These are phyloP conservation scores for Trichophyton equinum DNA, from an alignment of 2,329 filamentous ascomycete genomes.

Conservation along the genomic window DNA sequence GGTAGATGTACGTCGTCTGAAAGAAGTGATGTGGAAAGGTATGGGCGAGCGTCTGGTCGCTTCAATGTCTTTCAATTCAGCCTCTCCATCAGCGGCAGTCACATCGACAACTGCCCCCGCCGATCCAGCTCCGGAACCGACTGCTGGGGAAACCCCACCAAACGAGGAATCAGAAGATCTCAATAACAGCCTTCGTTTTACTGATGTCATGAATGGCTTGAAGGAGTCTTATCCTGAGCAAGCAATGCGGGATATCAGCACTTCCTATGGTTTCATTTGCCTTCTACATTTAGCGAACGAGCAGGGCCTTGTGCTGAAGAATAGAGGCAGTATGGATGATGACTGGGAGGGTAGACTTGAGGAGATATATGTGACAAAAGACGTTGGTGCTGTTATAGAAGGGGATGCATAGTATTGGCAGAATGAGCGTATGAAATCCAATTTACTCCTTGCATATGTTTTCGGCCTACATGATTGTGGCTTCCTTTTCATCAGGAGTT, in stretches of 20 bases:
- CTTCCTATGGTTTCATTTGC: slow-evolving; percentile 85
- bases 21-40: slow-evolving; percentile 54
- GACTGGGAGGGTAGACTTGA: slow-evolving; percentile 23
- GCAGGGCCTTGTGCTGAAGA: slow-evolving; percentile 69
- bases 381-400: slow-evolving; percentile 25
- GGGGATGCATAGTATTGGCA: slow-evolving; percentile 8
- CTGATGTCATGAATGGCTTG: slow-evolving; percentile 77
- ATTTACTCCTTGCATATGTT: neutral
- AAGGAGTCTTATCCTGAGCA: slow-evolving; percentile 75
- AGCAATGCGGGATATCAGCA: slow-evolving; percentile 87
- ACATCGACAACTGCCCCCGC: slow-evolving; percentile 3
- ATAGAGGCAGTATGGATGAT: slow-evolving; percentile 27
- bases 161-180: slow-evolving; percentile 20
- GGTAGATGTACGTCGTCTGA: slow-evolving; percentile 51
- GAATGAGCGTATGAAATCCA: neutral
- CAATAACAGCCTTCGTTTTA: slow-evolving; percentile 62
- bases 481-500: neutral
- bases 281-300: slow-evolving; percentile 85
- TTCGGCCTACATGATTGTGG: neutral
- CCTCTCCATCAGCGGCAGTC: slow-evolving; percentile 12
- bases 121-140: neutral
- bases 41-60: slow-evolving; percentile 39
- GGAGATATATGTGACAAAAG: slow-evolving; percentile 34
- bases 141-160: slow-evolving; percentile 13
- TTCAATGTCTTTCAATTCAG: slow-evolving; percentile 20